Evolutionary conservation across 257 asterid species (phyloP).

Genomic region (Solanum medicagineum): DNA sequence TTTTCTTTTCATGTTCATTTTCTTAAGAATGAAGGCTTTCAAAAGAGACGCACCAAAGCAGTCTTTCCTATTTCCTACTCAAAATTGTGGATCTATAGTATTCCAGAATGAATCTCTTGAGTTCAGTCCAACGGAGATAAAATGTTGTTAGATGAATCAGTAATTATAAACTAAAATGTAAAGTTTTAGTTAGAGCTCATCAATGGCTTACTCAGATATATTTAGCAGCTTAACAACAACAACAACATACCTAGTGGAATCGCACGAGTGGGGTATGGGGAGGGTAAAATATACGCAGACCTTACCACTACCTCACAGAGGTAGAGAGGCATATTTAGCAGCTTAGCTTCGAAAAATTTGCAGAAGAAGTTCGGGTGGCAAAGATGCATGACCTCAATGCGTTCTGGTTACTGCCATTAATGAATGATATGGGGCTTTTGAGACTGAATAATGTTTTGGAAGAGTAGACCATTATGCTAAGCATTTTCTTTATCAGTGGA

Average conservation of each 20-base stretch:
- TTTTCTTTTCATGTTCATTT: not conserved
- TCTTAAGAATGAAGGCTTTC: not conserved
- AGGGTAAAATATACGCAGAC: too few relatives aligned
- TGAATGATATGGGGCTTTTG: not conserved
- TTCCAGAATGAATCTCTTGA: not conserved
- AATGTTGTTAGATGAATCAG: not conserved
- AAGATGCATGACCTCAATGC: not conserved
- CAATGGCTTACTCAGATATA: not conserved
- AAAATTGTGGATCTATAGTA: not conserved
- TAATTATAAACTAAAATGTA: not conserved
- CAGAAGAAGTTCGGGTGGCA: not conserved
- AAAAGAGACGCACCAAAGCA: not conserved
- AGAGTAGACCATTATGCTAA: not conserved
- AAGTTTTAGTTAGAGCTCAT: not conserved
- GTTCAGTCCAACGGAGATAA: not conserved
- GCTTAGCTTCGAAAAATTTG: not conserved
- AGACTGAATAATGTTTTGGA: not conserved
- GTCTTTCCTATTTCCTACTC: not conserved
- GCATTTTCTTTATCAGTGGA: not conserved
- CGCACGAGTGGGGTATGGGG: too few relatives aligned
- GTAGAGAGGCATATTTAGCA: not conserved
- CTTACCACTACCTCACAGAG: too few relatives aligned
- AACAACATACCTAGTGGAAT: too few relatives aligned
- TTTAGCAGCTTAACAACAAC: not conserved
- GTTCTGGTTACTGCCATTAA: not conserved